Percentiles rank a stretch among this genome's conserved stretches.
Evolutionary conservation across 2,329 filamentous ascomycete species (phyloP).

Genomic region (Pestalotiopsis sp.): DNA sequence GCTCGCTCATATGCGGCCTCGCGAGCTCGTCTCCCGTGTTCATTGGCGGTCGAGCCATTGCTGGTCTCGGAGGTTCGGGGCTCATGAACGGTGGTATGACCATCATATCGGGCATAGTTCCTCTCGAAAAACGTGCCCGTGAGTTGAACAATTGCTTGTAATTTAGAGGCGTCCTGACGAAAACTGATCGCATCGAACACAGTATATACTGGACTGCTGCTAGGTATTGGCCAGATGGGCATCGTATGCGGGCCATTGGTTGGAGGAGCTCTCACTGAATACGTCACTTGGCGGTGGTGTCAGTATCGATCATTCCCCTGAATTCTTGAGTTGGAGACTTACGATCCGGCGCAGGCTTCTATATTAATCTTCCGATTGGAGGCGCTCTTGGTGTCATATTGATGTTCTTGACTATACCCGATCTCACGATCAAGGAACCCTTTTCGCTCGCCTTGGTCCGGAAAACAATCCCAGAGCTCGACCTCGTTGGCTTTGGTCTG

Average conservation of each 20-base stretch:
- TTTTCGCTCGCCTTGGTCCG: slow-evolving; percentile 15
- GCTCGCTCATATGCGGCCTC: slow-evolving; percentile 50
- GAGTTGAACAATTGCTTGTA: background rate
- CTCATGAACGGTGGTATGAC: slow-evolving; percentile 49
- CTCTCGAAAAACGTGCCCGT: slow-evolving; percentile 37
- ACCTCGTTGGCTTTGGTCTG: slow-evolving; percentile 40
- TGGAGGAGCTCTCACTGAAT: slow-evolving; percentile 42
- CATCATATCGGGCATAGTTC: slow-evolving; percentile 41
- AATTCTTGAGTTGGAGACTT: background rate
- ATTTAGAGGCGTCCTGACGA: no score
- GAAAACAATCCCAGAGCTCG: slow-evolving; percentile 31
- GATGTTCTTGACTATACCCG: slow-evolving; percentile 33
- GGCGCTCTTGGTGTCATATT: slow-evolving; percentile 31
- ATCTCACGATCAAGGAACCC: slow-evolving; percentile 28
- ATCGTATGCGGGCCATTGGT: slow-evolving; percentile 47
- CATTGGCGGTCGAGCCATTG: slow-evolving; percentile 52
- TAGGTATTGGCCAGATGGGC: slow-evolving; percentile 39
- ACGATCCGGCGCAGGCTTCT: slow-evolving; percentile 32
- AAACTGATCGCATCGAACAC: background rate
- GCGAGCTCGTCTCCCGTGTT: slow-evolving; percentile 47
- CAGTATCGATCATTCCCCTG: slow-evolving; percentile 14
- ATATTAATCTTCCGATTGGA: slow-evolving; percentile 45
- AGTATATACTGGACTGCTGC: slow-evolving; percentile 17
- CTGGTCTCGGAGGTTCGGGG: slow-evolving; percentile 50
- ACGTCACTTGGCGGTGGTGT: slow-evolving; percentile 46